These are phyloP conservation scores for Trypanosoma congolense DNA, from an alignment of 208 protist genomes.

Conservation along the genomic window DNA sequence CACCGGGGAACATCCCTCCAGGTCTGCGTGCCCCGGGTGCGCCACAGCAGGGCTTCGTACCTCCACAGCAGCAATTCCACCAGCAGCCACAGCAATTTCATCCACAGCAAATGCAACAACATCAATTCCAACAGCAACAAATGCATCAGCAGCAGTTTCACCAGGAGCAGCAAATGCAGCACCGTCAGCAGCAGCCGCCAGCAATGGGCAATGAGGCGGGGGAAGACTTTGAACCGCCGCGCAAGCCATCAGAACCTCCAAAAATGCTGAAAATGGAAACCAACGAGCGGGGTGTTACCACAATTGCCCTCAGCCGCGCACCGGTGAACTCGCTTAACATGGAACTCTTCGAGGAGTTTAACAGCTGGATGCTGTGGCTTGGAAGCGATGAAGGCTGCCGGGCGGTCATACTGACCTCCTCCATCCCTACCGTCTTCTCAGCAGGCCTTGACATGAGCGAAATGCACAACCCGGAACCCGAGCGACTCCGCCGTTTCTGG, in stretches of 20 bases:
- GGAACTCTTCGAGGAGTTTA: slow-evolving; percentile 71
- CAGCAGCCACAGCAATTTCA: neutral
- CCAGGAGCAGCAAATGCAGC: slow-evolving; percentile 3
- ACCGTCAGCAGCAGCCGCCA: neutral
- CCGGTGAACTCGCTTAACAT: slow-evolving; percentile 74
- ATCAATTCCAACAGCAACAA: slow-evolving; percentile 1
- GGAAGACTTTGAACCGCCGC: slow-evolving; percentile 45
- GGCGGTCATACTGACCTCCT: slow-evolving; percentile 64
- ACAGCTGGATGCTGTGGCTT: slow-evolving; percentile 82
- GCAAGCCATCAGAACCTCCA: slow-evolving; percentile 62
- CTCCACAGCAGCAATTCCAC: slow-evolving; percentile 1
- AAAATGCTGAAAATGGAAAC: slow-evolving; percentile 62
- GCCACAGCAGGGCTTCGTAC: slow-evolving; percentile 1
- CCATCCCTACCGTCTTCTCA: slow-evolving; percentile 75
- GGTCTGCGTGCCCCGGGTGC: slow-evolving; percentile 1
- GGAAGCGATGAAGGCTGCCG: slow-evolving; percentile 69
- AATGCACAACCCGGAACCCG: slow-evolving; percentile 62
- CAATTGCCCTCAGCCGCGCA: slow-evolving; percentile 42
- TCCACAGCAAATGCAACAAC: neutral
- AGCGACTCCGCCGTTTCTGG: slow-evolving; percentile 65
- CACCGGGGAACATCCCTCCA: slow-evolving; percentile 32
- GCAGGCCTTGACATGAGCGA: slow-evolving; percentile 73
- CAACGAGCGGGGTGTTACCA: slow-evolving; percentile 54
- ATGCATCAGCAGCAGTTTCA: slow-evolving; percentile 7
- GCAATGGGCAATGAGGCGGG: slow-evolving; percentile 13